These are phyloP conservation scores for Didymella segeticola DNA, from an alignment of 2,329 filamentous ascomycete genomes.

Conservation along the genomic window DNA sequence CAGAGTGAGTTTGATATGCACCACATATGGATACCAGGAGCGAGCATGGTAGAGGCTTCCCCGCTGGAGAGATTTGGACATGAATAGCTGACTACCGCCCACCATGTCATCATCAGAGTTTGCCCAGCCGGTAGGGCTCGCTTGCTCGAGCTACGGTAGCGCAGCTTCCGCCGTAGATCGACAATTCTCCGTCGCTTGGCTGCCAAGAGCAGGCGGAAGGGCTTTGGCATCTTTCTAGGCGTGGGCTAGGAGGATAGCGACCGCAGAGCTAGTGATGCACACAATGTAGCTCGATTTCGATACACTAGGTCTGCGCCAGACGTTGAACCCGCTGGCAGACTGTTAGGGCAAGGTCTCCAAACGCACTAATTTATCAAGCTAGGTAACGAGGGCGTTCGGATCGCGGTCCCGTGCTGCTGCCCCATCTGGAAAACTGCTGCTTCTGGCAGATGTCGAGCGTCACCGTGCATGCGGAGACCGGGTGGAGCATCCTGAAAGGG, in stretches of 20 bases:
- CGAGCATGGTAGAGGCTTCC: neutral
- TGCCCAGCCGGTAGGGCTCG: neutral
- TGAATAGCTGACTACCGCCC: neutral
- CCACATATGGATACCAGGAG: neutral
- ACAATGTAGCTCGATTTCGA: neutral
- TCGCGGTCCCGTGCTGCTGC: neutral
- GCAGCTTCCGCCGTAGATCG: neutral
- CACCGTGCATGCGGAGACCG: too few relatives aligned
- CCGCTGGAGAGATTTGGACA: neutral
- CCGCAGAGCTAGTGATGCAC: neutral
- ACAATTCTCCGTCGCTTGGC: neutral
- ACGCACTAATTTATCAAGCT: neutral
- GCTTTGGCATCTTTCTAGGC: neutral
- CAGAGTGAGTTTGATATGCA: too few relatives aligned
- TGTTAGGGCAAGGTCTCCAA: neutral
- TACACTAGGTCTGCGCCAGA: neutral
- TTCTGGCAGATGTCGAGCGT: too few relatives aligned
- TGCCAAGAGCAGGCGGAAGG: conserved; percentile 6
- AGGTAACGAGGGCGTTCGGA: neutral
- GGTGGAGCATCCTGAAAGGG: too few relatives aligned
- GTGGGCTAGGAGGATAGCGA: neutral
- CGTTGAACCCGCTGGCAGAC: neutral
- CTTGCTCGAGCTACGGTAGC: neutral
- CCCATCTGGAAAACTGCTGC: neutral
- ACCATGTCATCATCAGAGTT: neutral